A percentile compares a stretch with the other conserved stretches of the same genome.
These are phyloP conservation scores for Lipomyces kockii DNA, from an alignment of 805 yeast genomes.

Conservation along the genomic window DNA sequence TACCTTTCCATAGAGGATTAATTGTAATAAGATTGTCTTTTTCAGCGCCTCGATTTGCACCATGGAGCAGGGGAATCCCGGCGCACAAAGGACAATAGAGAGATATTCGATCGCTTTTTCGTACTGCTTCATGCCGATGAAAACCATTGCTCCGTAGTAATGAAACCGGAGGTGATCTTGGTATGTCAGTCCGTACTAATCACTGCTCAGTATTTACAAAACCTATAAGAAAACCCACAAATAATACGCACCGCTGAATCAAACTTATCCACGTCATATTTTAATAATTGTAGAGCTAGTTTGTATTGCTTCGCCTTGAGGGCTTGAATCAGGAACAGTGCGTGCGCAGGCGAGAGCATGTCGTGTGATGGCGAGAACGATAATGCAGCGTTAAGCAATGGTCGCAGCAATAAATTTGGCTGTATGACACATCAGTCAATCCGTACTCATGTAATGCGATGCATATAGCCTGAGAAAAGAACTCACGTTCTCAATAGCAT, in stretches of 20 bases:
- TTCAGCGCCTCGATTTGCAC: conserved; percentile 33
- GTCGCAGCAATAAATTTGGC: conserved; percentile 19
- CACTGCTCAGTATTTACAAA: neutral
- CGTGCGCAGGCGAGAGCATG: conserved; percentile 32
- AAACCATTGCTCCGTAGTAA: conserved; percentile 32
- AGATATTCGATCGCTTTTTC: conserved; percentile 32
- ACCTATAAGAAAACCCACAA: neutral
- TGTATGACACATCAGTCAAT: neutral
- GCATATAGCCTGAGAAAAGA: neutral
- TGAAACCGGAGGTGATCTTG: conserved; percentile 31
- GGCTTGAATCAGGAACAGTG: conserved; percentile 19
- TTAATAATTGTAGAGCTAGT: conserved; percentile 13
- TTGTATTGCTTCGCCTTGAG: conserved; percentile 18
- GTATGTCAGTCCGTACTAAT: conserved; percentile 15
- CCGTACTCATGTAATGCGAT: neutral
- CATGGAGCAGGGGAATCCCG: conserved; percentile 14
- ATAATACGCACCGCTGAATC: conserved; percentile 14
- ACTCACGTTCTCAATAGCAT: conserved; percentile 13
- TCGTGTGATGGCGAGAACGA: conserved; percentile 19
- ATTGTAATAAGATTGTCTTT: conserved; percentile 26
- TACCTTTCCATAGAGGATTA: conserved; percentile 24
- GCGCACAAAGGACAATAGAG: conserved; percentile 21
- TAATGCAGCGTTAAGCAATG: conserved; percentile 23
- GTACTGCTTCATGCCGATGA: conserved; percentile 20
- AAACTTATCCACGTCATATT: conserved; percentile 14